These are phyloP conservation scores for Anacardium occidentale DNA, from an alignment of 345 rosid species.

Conservation along the genomic window DNA sequence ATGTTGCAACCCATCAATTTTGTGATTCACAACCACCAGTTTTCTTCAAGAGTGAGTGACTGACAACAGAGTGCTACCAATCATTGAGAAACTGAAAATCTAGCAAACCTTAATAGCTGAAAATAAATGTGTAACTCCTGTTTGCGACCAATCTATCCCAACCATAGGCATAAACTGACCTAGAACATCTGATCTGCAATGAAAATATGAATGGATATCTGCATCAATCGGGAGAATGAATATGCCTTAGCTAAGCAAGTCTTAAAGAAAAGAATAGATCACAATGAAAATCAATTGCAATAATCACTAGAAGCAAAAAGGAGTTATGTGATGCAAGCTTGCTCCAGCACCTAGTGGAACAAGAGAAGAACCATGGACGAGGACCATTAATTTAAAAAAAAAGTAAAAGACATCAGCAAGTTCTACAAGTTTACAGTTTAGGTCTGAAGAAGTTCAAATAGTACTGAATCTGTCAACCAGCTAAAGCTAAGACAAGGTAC, in stretches of 20 bases:
- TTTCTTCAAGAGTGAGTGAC: background rate
- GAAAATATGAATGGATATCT: conserved; percentile 21
- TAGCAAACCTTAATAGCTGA: conserved; percentile 82
- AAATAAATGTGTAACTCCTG: conserved; percentile 89
- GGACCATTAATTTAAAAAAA: conserved; percentile 1
- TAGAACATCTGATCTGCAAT: conserved; percentile 85
- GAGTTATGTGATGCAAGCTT: conserved; percentile 6
- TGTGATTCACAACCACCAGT: background rate
- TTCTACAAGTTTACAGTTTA: conserved; percentile 6
- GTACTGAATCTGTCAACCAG: background rate
- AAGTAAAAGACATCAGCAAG: conserved; percentile 6
- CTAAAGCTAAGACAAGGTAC: conserved; percentile 1
- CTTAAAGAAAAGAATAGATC: background rate
- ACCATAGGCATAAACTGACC: conserved; percentile 99
- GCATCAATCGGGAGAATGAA: conserved; percentile 17
- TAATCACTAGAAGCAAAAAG: conserved; percentile 10
- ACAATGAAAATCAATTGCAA: conserved; percentile 11
- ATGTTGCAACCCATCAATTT: background rate
- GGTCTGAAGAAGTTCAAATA: conserved; percentile 3
- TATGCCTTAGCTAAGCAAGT: conserved; percentile 3
- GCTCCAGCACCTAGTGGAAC: conserved; percentile 5
- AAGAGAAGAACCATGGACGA: conserved; percentile 7
- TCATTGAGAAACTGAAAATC: conserved; percentile 6
- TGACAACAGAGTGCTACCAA: background rate
- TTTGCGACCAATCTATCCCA: conserved; percentile 93